Percentiles rank a stretch among this genome's conserved stretches.
Evolutionary conservation across 2,329 filamentous ascomycete species (phyloP).

Genomic region (Arthroderma sp.): DNA sequence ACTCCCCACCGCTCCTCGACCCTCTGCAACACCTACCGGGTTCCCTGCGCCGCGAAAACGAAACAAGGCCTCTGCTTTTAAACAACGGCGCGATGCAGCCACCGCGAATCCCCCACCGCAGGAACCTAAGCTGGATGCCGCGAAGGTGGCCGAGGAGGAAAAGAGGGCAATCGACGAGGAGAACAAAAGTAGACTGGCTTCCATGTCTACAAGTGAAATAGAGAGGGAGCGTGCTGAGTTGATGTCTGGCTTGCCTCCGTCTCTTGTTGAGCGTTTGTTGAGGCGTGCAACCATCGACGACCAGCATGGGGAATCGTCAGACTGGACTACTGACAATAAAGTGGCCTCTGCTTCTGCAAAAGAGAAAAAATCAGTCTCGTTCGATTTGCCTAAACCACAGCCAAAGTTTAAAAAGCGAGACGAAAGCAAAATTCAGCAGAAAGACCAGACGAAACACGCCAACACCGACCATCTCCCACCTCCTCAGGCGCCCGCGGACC

Average conservation of each 20-base stretch:
- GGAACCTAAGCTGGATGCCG: slow-evolving; percentile 1
- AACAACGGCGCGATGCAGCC: slow-evolving; percentile 43
- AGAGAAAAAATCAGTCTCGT: slow-evolving; percentile 20
- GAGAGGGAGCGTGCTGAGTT: slow-evolving; percentile 67
- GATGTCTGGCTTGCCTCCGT: slow-evolving; percentile 61
- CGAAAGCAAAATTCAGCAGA: slow-evolving; percentile 1
- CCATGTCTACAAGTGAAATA: slow-evolving; percentile 74
- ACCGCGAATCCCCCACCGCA: slow-evolving; percentile 10
- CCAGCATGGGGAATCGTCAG: slow-evolving; percentile 16
- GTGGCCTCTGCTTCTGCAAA: slow-evolving; percentile 2
- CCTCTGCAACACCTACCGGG: slow-evolving; percentile 50
- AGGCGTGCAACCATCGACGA: slow-evolving; percentile 65
- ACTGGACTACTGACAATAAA: not conserved
- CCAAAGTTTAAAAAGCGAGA: slow-evolving; percentile 6
- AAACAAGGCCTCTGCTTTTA: slow-evolving; percentile 61
- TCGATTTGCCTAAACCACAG: slow-evolving; percentile 12
- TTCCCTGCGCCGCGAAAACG: slow-evolving; percentile 86
- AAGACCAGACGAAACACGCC: slow-evolving; percentile 2
- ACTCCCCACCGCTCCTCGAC: slow-evolving; percentile 34
- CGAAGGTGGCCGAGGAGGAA: slow-evolving; percentile 41
- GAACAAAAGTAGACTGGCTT: slow-evolving; percentile 58
- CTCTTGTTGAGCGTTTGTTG: slow-evolving; percentile 63
- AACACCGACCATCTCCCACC: slow-evolving; percentile 17
- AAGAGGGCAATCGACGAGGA: slow-evolving; percentile 65
- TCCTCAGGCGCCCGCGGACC: slow-evolving; percentile 22